phyloP scores from a whole-genome alignment of 352 stramenopile genomes.

The Aphanomyces euteiches region DNA sequence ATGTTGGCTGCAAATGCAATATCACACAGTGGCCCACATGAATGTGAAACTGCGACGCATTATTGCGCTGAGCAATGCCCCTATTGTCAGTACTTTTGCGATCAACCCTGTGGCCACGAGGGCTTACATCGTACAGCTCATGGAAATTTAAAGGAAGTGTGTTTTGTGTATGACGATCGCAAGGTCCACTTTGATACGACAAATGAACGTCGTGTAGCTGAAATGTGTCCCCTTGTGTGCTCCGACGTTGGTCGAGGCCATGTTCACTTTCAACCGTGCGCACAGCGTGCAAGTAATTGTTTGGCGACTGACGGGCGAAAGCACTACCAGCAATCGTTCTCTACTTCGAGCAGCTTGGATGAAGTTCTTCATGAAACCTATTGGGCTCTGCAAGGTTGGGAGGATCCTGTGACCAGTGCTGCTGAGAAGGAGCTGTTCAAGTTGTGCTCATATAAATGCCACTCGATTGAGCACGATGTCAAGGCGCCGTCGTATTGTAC shows the following conservation, averaged over 20 bases:
- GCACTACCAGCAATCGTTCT: constrained; percentile 56
- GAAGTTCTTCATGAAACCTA: constrained; percentile 74
- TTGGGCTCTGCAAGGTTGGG: constrained; percentile 69
- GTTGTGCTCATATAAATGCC: constrained; percentile 65
- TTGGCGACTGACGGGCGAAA: constrained; percentile 33
- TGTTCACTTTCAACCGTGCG: constrained; percentile 69
- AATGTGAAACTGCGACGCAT: constrained; percentile 47
- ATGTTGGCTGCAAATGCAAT: constrained; percentile 40
- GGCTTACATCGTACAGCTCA: constrained; percentile 60
- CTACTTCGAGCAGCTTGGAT: constrained; percentile 50
- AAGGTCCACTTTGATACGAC: constrained; percentile 62
- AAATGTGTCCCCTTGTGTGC: constrained; percentile 84
- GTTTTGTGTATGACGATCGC: constrained; percentile 51
- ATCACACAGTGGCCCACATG: constrained; percentile 43
- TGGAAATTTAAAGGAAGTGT: constrained; percentile 77
- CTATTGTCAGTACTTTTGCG: constrained; percentile 75
- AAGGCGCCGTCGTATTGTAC: constrained; percentile 56
- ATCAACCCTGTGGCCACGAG: constrained; percentile 51
- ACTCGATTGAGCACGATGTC: constrained; percentile 57
- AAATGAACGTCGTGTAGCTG: constrained; percentile 57
- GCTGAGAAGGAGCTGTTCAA: constrained; percentile 58
- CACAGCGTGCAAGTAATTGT: constrained; percentile 55
- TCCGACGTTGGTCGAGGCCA: constrained; percentile 72
- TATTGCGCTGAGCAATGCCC: constrained; percentile 67
- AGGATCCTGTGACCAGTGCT: constrained; percentile 58